Percentiles rank a stretch among this genome's conserved stretches.
These are phyloP conservation scores for Phytophthora hybrid DNA, from an alignment of 352 stramenopile species.

Conservation along the genomic window DNA sequence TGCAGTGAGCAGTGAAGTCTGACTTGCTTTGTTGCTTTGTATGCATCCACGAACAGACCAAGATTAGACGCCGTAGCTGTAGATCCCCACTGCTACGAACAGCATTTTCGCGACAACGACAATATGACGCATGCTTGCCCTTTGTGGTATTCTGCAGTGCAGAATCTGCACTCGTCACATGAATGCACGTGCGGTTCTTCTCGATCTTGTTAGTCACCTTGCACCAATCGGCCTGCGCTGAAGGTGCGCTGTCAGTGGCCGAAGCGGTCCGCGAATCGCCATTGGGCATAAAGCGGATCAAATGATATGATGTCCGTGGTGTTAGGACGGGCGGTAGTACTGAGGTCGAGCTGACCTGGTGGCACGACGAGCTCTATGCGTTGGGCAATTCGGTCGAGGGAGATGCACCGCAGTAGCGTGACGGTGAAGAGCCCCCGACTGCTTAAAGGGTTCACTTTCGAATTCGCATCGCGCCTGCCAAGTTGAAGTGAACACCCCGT, in stretches of 20 bases:
- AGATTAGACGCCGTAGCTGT: slow-evolving; percentile 32
- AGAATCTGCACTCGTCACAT: not conserved
- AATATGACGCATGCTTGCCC: slow-evolving; percentile 6
- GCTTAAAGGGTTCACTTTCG: slow-evolving; percentile 16
- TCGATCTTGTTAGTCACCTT: not conserved
- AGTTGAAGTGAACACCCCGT: not conserved
- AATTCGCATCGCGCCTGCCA: slow-evolving; percentile 11
- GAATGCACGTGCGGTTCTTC: not conserved
- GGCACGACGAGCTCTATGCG: slow-evolving; percentile 7
- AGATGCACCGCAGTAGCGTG: slow-evolving; percentile 1
- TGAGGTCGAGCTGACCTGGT: not conserved
- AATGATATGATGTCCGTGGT: not conserved
- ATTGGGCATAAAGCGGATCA: slow-evolving; percentile 17
- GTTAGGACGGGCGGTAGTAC: slow-evolving; percentile 1
- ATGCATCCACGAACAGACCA: slow-evolving; percentile 22
- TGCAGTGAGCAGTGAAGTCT: not conserved
- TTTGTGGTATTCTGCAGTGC: not conserved
- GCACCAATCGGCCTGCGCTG: not conserved
- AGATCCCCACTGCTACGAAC: slow-evolving; percentile 15
- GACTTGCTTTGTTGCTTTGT: not conserved
- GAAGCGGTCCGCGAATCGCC: not conserved
- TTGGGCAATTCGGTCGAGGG: not conserved
- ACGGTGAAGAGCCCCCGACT: not conserved
- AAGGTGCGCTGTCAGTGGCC: not conserved
- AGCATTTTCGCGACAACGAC: not conserved